These are phyloP conservation scores for Camelina sativa DNA, from an alignment of 345 rosid genomes.

Conservation along the genomic window DNA sequence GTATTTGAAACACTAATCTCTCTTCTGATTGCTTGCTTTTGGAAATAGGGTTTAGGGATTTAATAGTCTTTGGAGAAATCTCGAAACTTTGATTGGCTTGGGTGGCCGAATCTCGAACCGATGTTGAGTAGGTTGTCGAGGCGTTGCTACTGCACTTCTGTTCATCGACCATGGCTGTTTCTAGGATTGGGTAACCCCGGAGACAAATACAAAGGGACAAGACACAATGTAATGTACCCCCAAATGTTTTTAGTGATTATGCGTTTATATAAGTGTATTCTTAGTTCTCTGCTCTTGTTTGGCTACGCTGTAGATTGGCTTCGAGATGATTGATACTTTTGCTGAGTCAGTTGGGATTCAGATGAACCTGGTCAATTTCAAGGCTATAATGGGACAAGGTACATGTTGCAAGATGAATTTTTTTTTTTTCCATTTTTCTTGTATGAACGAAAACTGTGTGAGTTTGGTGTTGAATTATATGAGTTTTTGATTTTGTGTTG, in stretches of 20 bases:
- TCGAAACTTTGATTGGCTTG: not conserved
- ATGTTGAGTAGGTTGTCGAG: constrained; percentile 43
- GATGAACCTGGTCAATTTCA: constrained; percentile 58
- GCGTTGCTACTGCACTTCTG: constrained; percentile 61
- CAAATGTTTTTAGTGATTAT: not conserved
- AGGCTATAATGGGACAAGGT: constrained; percentile 82
- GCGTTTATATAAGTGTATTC: not conserved
- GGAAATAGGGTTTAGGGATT: not conserved
- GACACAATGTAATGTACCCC: constrained; percentile 65
- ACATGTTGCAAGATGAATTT: not conserved
- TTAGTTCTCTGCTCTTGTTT: constrained; percentile 14
- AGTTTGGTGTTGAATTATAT: constrained; percentile 25
- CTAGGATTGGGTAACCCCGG: constrained; percentile 92
- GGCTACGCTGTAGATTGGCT: constrained; percentile 49
- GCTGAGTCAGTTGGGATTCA: constrained; percentile 64
- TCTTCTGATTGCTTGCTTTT: constrained; percentile 20
- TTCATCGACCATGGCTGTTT: constrained; percentile 75
- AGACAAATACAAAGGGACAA: constrained; percentile 75
- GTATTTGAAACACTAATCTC: constrained; percentile 17
- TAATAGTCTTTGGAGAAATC: constrained; percentile 6
- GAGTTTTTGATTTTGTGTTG: not conserved
- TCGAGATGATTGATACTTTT: constrained; percentile 79
- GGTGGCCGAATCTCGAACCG: not conserved
- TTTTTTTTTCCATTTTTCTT: not conserved
- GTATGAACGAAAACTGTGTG: not conserved